Percentiles rank a stretch among this genome's conserved stretches.
phyloP scores from a whole-genome alignment of 2,329 filamentous ascomycete genomes.

The Microcyclosporella mali region DNA sequence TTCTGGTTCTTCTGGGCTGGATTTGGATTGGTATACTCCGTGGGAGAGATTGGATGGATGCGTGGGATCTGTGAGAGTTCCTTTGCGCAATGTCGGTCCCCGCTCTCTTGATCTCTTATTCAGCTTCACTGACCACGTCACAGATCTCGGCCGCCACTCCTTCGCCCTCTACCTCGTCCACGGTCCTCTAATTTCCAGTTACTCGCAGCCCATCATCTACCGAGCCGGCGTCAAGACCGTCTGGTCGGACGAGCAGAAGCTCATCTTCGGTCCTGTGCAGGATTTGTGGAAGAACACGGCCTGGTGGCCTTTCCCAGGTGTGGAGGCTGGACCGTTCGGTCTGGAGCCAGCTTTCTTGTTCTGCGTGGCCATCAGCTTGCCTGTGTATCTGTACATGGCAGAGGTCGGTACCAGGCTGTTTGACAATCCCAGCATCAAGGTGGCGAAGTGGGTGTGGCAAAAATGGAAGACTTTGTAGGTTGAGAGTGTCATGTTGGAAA shows the following conservation, averaged over 20 bases:
- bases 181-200: slow-evolving; percentile 69
- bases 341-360: slow-evolving; percentile 23
- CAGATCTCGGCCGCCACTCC: slow-evolving; percentile 52
- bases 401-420: slow-evolving; percentile 23
- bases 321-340: slow-evolving; percentile 14
- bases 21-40: slow-evolving; percentile 10
- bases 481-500: no score
- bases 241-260: slow-evolving; percentile 11
- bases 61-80: slow-evolving; percentile 6
- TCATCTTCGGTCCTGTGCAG: slow-evolving; percentile 14
- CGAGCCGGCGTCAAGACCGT: slow-evolving; percentile 22
- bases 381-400: slow-evolving; percentile 22
- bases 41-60: slow-evolving; percentile 9
- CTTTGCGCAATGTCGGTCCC: slow-evolving; percentile 5
- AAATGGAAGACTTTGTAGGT: slow-evolving; percentile 10
- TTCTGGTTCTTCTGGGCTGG: slow-evolving; percentile 53
- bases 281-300: slow-evolving; percentile 18
- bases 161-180: slow-evolving; percentile 59
- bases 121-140: slow-evolving; percentile 2
- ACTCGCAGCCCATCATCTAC: slow-evolving; percentile 95
- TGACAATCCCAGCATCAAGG: slow-evolving; percentile 19
- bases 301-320: slow-evolving; percentile 23
- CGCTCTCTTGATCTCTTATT: not conserved
- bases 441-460: slow-evolving; percentile 18
- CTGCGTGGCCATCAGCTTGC: slow-evolving; percentile 18